Evolutionary conservation across 1,139 yeast species (phyloP).

Genomic region (Geotrichum histeridarum): DNA sequence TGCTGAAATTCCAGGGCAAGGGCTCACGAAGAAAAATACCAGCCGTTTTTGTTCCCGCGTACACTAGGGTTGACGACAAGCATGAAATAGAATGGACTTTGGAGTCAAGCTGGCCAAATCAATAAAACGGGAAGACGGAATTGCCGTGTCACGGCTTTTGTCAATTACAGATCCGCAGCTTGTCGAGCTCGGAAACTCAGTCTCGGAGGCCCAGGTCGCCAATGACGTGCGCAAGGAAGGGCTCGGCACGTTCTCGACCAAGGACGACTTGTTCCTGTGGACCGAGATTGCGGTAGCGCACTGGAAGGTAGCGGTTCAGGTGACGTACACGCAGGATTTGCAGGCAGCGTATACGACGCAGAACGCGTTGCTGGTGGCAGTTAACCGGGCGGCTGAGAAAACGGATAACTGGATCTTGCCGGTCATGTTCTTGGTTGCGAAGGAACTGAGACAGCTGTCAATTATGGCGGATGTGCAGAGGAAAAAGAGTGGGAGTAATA

Average conservation of each 20-base stretch:
- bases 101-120: conserved; percentile 24
- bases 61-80: no score
- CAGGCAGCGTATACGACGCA: conserved; percentile 31
- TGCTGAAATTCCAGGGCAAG: no score
- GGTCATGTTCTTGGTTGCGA: conserved; percentile 52
- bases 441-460: conserved; percentile 48
- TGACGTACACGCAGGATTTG: conserved; percentile 26
- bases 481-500: conserved; percentile 39
- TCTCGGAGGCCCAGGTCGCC: conserved; percentile 27
- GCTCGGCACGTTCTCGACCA: neutral
- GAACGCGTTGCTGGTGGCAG: conserved; percentile 27
- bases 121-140: conserved; percentile 25
- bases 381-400: conserved; percentile 56
- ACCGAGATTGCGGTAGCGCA: conserved; percentile 28
- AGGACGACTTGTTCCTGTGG: conserved; percentile 24
- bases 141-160: conserved; percentile 25
- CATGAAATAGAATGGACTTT: conserved; percentile 14
- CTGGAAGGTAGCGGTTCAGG: conserved; percentile 31
- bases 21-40: no score
- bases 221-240: conserved; percentile 20
- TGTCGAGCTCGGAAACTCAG: conserved; percentile 23
- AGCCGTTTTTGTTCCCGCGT: no score
- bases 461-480: conserved; percentile 28
- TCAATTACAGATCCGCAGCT: conserved; percentile 27
- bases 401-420: conserved; percentile 65